These are phyloP conservation scores for Phytophthora podocarpi DNA, from an alignment of 352 stramenopile genomes.

Conservation along the genomic window DNA sequence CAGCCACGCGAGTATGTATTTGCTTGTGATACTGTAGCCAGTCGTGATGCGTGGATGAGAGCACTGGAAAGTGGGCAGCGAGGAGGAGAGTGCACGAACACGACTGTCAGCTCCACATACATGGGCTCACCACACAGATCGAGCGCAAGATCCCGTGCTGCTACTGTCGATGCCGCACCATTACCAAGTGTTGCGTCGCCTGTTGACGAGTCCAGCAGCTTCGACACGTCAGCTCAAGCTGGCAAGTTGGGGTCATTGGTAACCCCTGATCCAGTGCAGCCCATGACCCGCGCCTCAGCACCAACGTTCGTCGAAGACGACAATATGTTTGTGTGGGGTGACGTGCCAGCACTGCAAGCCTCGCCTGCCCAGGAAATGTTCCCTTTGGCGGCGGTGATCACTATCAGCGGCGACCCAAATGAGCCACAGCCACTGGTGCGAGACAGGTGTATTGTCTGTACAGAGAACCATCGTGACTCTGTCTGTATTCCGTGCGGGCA, in stretches of 20 bases:
- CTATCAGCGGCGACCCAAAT: conserved; percentile 31
- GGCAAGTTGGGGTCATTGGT: conserved; percentile 6
- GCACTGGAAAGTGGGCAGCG: conserved; percentile 30
- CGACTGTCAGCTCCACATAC: conserved; percentile 13
- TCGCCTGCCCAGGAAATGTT: conserved; percentile 8
- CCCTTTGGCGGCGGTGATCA: conserved; percentile 28
- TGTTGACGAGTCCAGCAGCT: background rate
- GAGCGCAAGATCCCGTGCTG: conserved; percentile 7
- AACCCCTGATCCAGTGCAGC: conserved; percentile 1
- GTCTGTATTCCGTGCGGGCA: conserved; percentile 71
- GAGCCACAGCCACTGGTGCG: conserved; percentile 17
- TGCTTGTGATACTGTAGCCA: conserved; percentile 38
- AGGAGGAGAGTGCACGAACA: conserved; percentile 15
- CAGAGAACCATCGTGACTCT: conserved; percentile 48
- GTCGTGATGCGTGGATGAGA: conserved; percentile 46
- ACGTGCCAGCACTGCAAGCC: background rate
- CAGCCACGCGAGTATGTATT: conserved; percentile 41
- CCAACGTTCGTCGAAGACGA: conserved; percentile 39
- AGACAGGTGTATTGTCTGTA: conserved; percentile 57
- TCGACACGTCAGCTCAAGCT: background rate
- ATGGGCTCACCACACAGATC: conserved; percentile 12
- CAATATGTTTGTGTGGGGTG: conserved; percentile 18
- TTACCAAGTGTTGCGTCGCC: background rate
- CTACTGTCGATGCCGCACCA: conserved; percentile 3
- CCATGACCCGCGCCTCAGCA: conserved; percentile 8